Evolutionary conservation across 805 yeast genomes (phyloP).

Genomic region (Hanseniaspora lachancei): DNA sequence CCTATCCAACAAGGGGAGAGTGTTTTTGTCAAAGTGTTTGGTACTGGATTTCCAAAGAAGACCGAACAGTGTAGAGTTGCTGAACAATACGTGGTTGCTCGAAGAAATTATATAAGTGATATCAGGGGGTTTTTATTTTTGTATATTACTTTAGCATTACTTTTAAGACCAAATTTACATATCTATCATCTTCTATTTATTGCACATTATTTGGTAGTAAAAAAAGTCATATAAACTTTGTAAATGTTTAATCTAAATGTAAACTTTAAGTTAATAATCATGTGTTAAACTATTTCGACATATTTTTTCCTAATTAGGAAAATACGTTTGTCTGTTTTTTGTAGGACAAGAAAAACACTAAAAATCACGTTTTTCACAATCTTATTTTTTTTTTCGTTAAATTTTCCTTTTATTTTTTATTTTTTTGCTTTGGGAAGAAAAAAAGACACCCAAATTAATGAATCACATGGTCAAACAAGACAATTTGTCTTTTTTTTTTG

Average conservation of each 20-base stretch:
- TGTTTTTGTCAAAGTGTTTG: conserved; percentile 52
- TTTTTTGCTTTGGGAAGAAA: neutral
- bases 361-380: neutral
- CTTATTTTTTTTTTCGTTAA: neutral
- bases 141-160: neutral
- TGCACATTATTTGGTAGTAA: too few species aligned
- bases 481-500: neutral
- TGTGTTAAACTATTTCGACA: neutral
- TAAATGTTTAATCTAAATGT: neutral
- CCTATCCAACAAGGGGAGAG: conserved; percentile 25
- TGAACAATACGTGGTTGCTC: conserved; percentile 20
- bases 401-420: neutral
- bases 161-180: neutral
- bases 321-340: neutral
- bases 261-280: neutral
- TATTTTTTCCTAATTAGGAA: conserved; percentile 7
- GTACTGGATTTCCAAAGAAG: conserved; percentile 62
- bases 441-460: too few species aligned
- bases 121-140: conserved; percentile 19
- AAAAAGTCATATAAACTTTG: too few species aligned
- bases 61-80: conserved; percentile 57
- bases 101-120: conserved; percentile 1
- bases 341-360: neutral
- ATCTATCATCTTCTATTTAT: neutral
- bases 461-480: neutral